Conservation (phyloP, 2,329 filamentous ascomycete genomes). For the Aspergillus sp. region DNA sequence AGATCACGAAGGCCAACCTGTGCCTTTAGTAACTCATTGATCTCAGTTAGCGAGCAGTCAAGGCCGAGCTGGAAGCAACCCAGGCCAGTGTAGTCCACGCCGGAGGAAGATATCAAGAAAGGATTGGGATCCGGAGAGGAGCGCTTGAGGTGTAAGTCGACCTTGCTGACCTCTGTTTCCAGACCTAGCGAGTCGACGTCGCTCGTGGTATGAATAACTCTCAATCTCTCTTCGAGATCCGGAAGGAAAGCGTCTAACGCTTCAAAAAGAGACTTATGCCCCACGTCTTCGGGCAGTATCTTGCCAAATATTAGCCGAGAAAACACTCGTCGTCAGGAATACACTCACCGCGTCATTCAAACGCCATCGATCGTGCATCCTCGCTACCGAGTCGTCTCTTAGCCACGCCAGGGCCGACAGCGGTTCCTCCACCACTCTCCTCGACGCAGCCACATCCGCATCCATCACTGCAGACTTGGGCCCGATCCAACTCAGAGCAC, state of each 20-base stretch:
- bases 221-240: conserved; percentile 3
- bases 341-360: conserved; percentile 19
- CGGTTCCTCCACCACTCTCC: conserved; percentile 29
- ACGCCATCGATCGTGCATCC: conserved; percentile 40
- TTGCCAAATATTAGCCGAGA: neutral
- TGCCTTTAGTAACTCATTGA: conserved; percentile 24
- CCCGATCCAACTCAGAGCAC: conserved; percentile 41
- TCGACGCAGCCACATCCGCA: conserved; percentile 26
- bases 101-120: conserved; percentile 26
- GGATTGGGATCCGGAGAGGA: conserved; percentile 15
- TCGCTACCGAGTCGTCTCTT: conserved; percentile 39
- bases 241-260: conserved; percentile 14
- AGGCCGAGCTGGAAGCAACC: conserved; percentile 35
- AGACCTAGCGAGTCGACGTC: neutral
- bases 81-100: conserved; percentile 27
- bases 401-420: conserved; percentile 45
- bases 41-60: conserved; percentile 26
- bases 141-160: neutral
- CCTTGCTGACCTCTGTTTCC: neutral
- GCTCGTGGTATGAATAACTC: neutral
- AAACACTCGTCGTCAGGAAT: too few species aligned
- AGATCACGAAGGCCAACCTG: conserved; percentile 30
- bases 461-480: conserved; percentile 34
- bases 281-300: neutral
- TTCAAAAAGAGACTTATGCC: conserved; percentile 12